Conservation (phyloP, 2,329 filamentous ascomycete species). For the Colletotrichum caudatum region DNA sequence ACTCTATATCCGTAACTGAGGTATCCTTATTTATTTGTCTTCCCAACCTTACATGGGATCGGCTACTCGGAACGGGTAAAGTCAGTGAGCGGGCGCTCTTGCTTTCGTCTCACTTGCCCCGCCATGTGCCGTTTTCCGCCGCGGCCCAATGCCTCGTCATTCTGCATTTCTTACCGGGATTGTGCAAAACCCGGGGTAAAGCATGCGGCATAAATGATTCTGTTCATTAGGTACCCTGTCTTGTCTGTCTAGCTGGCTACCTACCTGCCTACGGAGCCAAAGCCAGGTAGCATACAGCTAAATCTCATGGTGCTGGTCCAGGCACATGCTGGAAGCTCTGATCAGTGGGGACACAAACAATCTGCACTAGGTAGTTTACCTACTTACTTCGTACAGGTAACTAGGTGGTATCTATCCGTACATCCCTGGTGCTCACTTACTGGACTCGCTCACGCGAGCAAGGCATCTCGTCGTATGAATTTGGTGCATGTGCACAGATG, state of each 20-base stretch:
- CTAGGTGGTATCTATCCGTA: too few relatives aligned
- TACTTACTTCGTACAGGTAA: background rate
- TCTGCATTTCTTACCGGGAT: background rate
- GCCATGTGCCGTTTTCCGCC: constrained; percentile 20
- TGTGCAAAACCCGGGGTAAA: constrained; percentile 37
- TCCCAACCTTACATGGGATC: constrained; percentile 47
- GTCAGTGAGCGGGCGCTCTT: constrained; percentile 58
- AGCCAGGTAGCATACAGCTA: too few relatives aligned
- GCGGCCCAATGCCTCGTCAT: constrained; percentile 28
- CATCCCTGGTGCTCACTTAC: constrained; percentile 2
- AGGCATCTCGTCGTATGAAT: background rate
- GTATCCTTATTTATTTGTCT: background rate
- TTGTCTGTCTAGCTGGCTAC: too few relatives aligned
- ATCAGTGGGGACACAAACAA: background rate
- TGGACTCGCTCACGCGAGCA: constrained; percentile 20
- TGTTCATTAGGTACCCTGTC: background rate
- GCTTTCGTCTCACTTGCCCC: constrained; percentile 51
- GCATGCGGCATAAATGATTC: background rate
- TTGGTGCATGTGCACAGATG: background rate
- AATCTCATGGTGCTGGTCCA: background rate
- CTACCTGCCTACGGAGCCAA: too few relatives aligned
- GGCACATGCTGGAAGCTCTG: constrained; percentile 12
- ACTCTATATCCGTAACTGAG: background rate
- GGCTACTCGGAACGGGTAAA: constrained; percentile 52
- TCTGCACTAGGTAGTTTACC: background rate